Percentiles rank a stretch among this genome's conserved stretches.
Evolutionary conservation across 305 asterid genomes (phyloP).

Genomic region (Euphrasia arctica): DNA sequence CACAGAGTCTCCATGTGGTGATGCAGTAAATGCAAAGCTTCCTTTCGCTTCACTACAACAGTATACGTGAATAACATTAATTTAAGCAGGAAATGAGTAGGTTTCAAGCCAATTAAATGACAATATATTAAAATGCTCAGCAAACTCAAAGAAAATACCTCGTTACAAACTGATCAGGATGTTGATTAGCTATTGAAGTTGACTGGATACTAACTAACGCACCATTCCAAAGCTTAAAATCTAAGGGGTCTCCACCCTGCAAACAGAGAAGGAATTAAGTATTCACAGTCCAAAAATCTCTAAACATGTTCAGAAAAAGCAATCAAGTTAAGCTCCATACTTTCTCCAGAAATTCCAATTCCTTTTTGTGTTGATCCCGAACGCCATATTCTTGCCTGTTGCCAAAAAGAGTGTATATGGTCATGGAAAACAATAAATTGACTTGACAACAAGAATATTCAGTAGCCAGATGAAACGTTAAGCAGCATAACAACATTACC

Average conservation of each 20-base stretch:
- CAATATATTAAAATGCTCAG: constrained; percentile 9
- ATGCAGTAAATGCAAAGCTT: constrained; percentile 75
- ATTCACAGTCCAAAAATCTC: constrained; percentile 24
- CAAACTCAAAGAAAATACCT: constrained; percentile 45
- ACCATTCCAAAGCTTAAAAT: constrained; percentile 56
- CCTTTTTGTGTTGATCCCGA: constrained; percentile 82
- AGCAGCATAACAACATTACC: constrained; percentile 48
- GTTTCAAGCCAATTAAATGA: constrained; percentile 1
- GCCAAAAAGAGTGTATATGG: constrained; percentile 26
- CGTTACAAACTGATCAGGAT: constrained; percentile 45
- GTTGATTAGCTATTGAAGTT: constrained; percentile 48
- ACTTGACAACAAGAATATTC: constrained; percentile 12
- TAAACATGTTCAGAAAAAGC: constrained; percentile 24
- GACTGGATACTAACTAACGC: constrained; percentile 87
- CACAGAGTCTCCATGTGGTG: constrained; percentile 93
- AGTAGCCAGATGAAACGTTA: constrained; percentile 20
- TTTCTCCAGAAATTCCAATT: constrained; percentile 89
- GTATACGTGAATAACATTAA: constrained; percentile 12
- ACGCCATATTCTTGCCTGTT: constrained; percentile 80
- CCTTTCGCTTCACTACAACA: constrained; percentile 83
- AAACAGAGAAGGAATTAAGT: constrained; percentile 28
- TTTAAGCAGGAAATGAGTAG: not conserved
- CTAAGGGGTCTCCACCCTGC: constrained; percentile 97
- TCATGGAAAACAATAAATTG: constrained; percentile 17
- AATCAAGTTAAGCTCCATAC: constrained; percentile 51